Evolutionary conservation across 768 basidiomycete species (phyloP).

Genomic region (Termitomyces sp.): DNA sequence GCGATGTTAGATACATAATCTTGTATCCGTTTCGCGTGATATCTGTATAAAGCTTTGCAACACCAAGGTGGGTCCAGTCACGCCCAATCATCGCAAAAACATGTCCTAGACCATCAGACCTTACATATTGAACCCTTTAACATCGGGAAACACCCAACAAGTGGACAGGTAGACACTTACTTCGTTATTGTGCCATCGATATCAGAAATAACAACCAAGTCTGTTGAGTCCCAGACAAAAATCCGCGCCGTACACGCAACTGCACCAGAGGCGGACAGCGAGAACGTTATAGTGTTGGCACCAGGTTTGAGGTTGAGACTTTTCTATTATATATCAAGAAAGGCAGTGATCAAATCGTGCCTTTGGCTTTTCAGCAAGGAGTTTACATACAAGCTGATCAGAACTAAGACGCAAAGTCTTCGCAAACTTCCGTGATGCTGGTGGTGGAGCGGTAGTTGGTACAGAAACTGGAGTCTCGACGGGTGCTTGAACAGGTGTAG

Average conservation of each 20-base stretch:
- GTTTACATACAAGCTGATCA: conserved; percentile 76
- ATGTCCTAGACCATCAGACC: conserved; percentile 94
- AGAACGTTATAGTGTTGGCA: conserved; percentile 90
- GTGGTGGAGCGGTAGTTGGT: conserved; percentile 10
- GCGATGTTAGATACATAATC: conserved; percentile 95
- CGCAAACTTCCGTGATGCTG: conserved; percentile 56
- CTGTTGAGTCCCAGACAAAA: conserved; percentile 94
- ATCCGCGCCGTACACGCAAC: conserved; percentile 89
- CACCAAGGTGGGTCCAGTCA: conserved; percentile 97
- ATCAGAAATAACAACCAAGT: conserved; percentile 90
- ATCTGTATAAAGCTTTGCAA: conserved; percentile 96
- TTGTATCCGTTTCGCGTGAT: conserved; percentile 95
- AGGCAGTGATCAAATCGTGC: neutral
- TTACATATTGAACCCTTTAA: conserved; percentile 22
- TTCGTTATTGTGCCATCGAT: conserved; percentile 99
- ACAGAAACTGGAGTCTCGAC: conserved; percentile 10
- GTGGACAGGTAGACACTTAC: conserved; percentile 34
- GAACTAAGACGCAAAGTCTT: conserved; percentile 93
- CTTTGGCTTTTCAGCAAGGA: neutral
- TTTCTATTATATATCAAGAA: conserved; percentile 52
- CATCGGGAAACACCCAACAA: neutral
- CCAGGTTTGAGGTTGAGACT: conserved; percentile 79
- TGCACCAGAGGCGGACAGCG: conserved; percentile 76
- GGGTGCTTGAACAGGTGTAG: conserved; percentile 39
- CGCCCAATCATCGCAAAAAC: conserved; percentile 97